Base-by-base conservation (phyloP, 805 yeast species). In the Schwanniomyces polymorphus region DNA sequence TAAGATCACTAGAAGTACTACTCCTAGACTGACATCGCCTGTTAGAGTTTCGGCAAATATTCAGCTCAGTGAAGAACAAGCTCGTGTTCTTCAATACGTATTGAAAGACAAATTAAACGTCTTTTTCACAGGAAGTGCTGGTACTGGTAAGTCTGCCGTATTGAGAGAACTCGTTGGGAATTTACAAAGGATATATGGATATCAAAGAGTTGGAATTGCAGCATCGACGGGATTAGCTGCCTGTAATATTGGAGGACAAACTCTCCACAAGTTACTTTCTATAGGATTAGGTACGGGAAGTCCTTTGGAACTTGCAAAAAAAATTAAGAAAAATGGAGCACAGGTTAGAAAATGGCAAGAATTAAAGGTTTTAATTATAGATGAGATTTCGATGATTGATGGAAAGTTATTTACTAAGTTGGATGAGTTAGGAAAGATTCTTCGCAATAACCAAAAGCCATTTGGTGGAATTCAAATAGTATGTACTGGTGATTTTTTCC, bases 221-320 rank as follows among this genome's bases (percentile, higher is more conserved):
- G 99, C 99, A 0, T 88, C 97, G 0, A 94, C 99, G 0, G 99
- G 99, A 1, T 71, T 94, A 51, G 99, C 99, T 0, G 99, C 97
- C 0, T 86, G 90, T 37, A 90, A 91, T 57, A 87, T 94, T 56
- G 96, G 95, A 2, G 99, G 99, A 21, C 80, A 79, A 27, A 94
- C 99, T 0, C 73, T 94, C 26, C 96, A 92, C 64, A 76, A 87
- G 58, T 90, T 85, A 69, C 80, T 96, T 0, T 95, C 96, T 1
- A 80, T 91, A 45, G 98, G 98, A 0, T 64, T 91, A 1, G 97
- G 94, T 2, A 68, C 67, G 39, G 88, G 78, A 7, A 56, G 74
- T 2, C 77, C 68, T 0, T 69, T 68, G 0, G 64, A 65, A 12
- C 63, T 89, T 38, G 71, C 79, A 1, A 66, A 72, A 9, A 74